Evolutionary conservation across 306 rosid species (phyloP), one percentile per base, ranked within the genome.

Genomic region (Cotoneaster glaucophyllus): DNA sequence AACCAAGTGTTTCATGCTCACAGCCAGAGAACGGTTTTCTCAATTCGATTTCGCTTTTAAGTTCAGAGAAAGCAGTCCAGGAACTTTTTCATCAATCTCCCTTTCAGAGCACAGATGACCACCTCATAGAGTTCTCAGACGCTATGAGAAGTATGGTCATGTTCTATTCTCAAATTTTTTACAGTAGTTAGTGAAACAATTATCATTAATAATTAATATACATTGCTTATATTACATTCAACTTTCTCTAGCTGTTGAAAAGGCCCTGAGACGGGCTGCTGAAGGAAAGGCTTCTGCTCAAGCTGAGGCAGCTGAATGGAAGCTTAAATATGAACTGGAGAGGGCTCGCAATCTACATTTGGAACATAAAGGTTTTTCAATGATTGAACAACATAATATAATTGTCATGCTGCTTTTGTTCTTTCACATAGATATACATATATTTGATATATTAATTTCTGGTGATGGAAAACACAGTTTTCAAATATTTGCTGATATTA

Each of bases 221-320:
- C 67, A 76, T 64, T 85, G 78, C 83, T 88, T 74, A 82, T 77
- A 48, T 83, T 77, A n/a, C 75, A 50, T 88, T 83, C 41, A 80
- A 79, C 74, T 67, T 69, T 84, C 56, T 90, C 82, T 82, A 95
- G 98, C 96, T 71, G 96, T 95, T 67, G 97, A 97, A 43, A 90
- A 95, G 84, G 92, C 98, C 75, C 84, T 95, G 73, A 88, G 97
- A 84, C 85, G 73, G 70, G 97, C 91, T 68, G 97, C 98, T 3
- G 93, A 95, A 84, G 97, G 93, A 63, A 95, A 95, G 82, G 97
- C 97, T 75, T 81, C 90, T 77, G 97, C 97, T 80, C 96, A 95
- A 79, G 93, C 93, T 58, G 98, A 92, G 90, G 98, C 97, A 67
- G 91, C 89, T 73, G 98, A 90, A 81, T 95, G 98, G 98, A 92